Base-by-base conservation (phyloP, 805 yeast genomes). In the Deakozyma indianensis region DNA sequence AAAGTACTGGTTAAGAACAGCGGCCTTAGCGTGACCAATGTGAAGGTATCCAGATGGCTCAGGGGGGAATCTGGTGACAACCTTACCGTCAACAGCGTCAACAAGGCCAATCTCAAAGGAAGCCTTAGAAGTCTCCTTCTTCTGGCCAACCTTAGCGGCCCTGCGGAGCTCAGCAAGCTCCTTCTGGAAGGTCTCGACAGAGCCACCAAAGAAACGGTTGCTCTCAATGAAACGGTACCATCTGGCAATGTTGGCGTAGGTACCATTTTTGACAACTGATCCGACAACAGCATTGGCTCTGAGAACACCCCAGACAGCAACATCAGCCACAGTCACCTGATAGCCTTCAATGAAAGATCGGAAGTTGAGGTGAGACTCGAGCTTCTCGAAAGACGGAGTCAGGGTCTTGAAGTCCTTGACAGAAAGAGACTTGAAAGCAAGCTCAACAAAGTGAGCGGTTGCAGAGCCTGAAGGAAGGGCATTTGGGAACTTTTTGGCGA, bases 31-130 rank as follows among this genome's bases (percentile, higher is more conserved):
- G 63, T 92, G 99, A 55, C 99, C 99, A 67, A 92, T 92, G 68
- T 92, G 99, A 67, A 92, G 75, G 67, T 88, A 92, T 69, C 99
- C 99, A 68, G 95, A 84, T 49, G 99, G 99, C 71, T 92, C 99
- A 53, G 99, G 99, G 44, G 95, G 98, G 78, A 92, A 92, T 69
- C 99, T 83, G 45, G 98, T 94, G 45, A 94, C 97, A 47, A 92
- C 99, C 66, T 88, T 71, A 53, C 99, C 99, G 47, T 82, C 78
- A 58, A 75, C 78, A 48, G 99, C 99, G 62, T 79, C 94, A 48
- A 83, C 83, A 53, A 92, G 76, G 58, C 85, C 92, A 58, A 92
- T 92, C 62, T 88, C 96, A 55, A 83, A 92, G 65, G 83, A 88
- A 51, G 98, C 97, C 69, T 86, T 85, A 73, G 86, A 94, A 45